Evolutionary conservation across 2,329 filamentous ascomycete genomes (phyloP).

Genomic region (Apiospora saccharicola): DNA sequence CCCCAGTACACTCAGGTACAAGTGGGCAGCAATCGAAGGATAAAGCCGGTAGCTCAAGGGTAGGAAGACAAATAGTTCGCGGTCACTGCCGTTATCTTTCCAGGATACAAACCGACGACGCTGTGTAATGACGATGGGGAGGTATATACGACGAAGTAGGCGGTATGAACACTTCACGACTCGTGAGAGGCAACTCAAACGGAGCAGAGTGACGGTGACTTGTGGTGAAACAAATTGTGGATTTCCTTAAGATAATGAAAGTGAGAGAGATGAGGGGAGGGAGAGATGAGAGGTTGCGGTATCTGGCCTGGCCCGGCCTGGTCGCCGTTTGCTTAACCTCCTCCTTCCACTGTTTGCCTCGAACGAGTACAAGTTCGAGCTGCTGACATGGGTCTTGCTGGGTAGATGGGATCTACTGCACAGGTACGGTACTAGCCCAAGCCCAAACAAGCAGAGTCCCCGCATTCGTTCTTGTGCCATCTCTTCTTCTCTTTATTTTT

Average conservation of each 20-base stretch:
- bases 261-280: not conserved
- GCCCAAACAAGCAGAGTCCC: slow-evolving; percentile 16
- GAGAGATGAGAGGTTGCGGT: slow-evolving; percentile 15
- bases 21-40: not conserved
- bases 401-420: slow-evolving; percentile 22
- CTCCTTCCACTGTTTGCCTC: not conserved
- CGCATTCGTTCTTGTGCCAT: slow-evolving; percentile 18
- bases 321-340: slow-evolving; percentile 16
- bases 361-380: not conserved
- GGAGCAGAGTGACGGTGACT: slow-evolving; percentile 12
- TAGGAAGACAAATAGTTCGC: not conserved
- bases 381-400: slow-evolving; percentile 18
- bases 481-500: not conserved
- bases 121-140: not conserved
- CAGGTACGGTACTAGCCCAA: slow-evolving; percentile 20
- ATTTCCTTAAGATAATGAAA: slow-evolving; percentile 15
- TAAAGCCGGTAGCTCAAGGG: not conserved
- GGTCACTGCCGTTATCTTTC: not conserved
- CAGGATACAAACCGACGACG: slow-evolving; percentile 7
- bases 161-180: not conserved
- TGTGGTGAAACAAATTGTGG: slow-evolving; percentile 20
- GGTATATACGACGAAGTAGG: not conserved
- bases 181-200: slow-evolving; percentile 5
- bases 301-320: not conserved
- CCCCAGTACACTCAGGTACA: not conserved